Conservation (phyloP, 768 basidiomycete genomes). For the Mycena olivaceomarginata region DNA sequence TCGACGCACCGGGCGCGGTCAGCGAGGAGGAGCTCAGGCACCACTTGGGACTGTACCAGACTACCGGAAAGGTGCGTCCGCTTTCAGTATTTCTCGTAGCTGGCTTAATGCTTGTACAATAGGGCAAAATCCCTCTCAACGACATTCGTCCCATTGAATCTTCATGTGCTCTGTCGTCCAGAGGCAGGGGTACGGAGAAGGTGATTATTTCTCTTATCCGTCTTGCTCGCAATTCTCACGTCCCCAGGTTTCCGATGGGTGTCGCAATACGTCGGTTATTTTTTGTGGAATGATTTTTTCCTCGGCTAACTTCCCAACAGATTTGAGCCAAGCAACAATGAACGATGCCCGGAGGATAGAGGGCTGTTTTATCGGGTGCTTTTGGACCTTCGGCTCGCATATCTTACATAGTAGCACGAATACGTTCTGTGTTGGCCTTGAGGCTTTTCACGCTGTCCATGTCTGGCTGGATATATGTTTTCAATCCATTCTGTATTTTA, state of each 20-base stretch:
- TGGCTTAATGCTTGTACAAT: background rate
- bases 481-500: conserved; percentile 17
- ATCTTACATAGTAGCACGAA: conserved; percentile 38
- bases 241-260: conserved; percentile 93
- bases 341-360: conserved; percentile 23
- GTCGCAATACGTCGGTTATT: conserved; percentile 91
- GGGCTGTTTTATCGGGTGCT: conserved; percentile 15
- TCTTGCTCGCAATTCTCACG: conserved; percentile 21
- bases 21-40: conserved; percentile 98
- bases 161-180: conserved; percentile 99
- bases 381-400: conserved; percentile 12
- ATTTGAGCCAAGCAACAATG: conserved; percentile 55
- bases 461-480: conserved; percentile 22
- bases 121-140: conserved; percentile 98
- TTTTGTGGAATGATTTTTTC: background rate
- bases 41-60: conserved; percentile 96
- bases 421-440: conserved; percentile 9
- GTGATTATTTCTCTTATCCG: conserved; percentile 59
- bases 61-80: conserved; percentile 94
- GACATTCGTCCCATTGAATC: conserved; percentile 99
- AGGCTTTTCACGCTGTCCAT: conserved; percentile 3
- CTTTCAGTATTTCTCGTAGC: background rate
- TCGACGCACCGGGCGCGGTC: conserved; percentile 98
- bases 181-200: conserved; percentile 98
- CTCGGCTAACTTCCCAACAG: conserved; percentile 46